Conservation (phyloP, 768 basidiomycete genomes). For the Kwoniella sp. region DNA sequence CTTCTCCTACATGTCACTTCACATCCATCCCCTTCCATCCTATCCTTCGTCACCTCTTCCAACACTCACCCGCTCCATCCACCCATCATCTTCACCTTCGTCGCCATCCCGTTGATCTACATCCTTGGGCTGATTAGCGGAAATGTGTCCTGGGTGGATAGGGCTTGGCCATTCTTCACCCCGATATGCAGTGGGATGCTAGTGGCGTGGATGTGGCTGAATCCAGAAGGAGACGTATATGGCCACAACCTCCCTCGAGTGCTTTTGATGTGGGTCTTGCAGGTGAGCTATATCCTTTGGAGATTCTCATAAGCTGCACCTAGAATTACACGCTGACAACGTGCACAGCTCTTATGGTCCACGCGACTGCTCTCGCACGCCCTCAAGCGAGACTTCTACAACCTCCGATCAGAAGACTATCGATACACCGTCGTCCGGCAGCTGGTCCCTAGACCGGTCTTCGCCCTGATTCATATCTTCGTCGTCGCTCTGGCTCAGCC, state of each 20-base stretch:
- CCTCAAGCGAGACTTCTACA: conserved; percentile 73
- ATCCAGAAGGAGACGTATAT: conserved; percentile 53
- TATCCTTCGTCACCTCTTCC: conserved; percentile 19
- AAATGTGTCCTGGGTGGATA: conserved; percentile 54
- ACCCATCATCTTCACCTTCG: conserved; percentile 21
- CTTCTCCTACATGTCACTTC: conserved; percentile 18
- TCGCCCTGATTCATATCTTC: conserved; percentile 63
- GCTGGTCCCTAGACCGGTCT: conserved; percentile 57
- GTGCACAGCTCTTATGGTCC: conserved; percentile 36
- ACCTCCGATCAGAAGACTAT: conserved; percentile 62
- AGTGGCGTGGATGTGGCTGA: conserved; percentile 61
- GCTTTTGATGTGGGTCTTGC: conserved; percentile 66
- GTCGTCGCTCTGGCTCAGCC: conserved; percentile 81
- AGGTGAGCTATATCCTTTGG: conserved; percentile 51
- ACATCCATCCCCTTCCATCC: conserved; percentile 16
- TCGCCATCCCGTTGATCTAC: conserved; percentile 28
- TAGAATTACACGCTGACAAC: neutral
- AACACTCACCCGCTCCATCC: conserved; percentile 36
- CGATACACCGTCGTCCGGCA: conserved; percentile 76
- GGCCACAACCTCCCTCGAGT: conserved; percentile 64
- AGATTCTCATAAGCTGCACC: conserved; percentile 58
- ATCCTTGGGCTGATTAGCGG: conserved; percentile 39
- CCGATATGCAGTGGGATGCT: conserved; percentile 77
- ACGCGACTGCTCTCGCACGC: conserved; percentile 72
- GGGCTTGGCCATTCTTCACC: conserved; percentile 69